Evolutionary conservation across 805 yeast species (phyloP), one percentile per base, ranked within the genome.

Genomic region (Schizosaccharomyces osmophilus): DNA sequence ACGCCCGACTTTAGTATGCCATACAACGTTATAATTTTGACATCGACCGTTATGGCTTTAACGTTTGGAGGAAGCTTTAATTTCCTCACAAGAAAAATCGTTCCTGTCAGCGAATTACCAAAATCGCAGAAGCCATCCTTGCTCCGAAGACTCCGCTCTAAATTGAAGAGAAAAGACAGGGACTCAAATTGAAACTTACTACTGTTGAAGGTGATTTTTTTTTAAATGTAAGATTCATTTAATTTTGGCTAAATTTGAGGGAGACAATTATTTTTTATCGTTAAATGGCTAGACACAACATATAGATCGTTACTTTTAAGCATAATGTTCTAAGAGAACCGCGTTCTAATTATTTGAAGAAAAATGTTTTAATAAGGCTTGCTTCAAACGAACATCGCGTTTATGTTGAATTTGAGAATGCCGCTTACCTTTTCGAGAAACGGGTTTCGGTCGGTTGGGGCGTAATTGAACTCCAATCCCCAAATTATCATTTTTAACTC

Each of bases 1-100:
- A 93, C 97, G 0, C 98, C 98, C 0, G 98, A 93, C 73, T 93
- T 93, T 72, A 85, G 95, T 64, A 93, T 93, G 98, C 98, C 98
- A 0, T 93, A 93, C 70, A 93, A 93, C 67, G 98, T 93, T 54
- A 90, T 93, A 64, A 93, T 93, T 58, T 75, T 93, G 64, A 86
- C 97, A 0, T 86, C 95, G 6, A 93, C 98, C 0, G 84, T 88
- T 5, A 84, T 93, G 87, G 87, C 97, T 0, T 74, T 93, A 63
- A 83, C 90, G 0, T 90, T 89, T 73, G 97, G 97, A 8, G 81
- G 90, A 0, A 68, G 89, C 1, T 88, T 82, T 73, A 89, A 90
- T 68, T 73, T 88, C 61, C 69, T 93, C 57, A 81, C 83, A 6
- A 86, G 88, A 67, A 77, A 81, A 67, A 79, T 85, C 11, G 82